These are phyloP conservation scores for Ceratocystis smalleyi DNA, from an alignment of 2,329 filamentous ascomycete genomes.

Conservation along the genomic window DNA sequence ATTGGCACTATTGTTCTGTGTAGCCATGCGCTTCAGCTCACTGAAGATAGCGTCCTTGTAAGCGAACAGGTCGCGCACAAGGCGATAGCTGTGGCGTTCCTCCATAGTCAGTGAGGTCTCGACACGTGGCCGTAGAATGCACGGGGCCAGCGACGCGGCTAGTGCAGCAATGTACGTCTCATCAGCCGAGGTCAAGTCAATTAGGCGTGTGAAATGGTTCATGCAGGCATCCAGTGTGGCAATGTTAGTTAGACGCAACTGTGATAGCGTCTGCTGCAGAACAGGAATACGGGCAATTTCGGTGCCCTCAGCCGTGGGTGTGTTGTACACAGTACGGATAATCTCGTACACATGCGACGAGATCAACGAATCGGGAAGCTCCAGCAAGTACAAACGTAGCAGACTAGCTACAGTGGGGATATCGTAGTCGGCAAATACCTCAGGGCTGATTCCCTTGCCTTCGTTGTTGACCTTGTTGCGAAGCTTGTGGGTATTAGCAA, in stretches of 20 bases:
- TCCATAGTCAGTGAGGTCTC: slow-evolving; percentile 90
- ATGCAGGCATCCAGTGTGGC: slow-evolving; percentile 96
- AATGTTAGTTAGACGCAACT: slow-evolving; percentile 90
- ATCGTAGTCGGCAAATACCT: slow-evolving; percentile 74
- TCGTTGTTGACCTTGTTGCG: slow-evolving; percentile 80
- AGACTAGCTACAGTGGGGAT: slow-evolving; percentile 86
- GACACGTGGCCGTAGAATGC: slow-evolving; percentile 69
- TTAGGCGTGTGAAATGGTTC: slow-evolving; percentile 92
- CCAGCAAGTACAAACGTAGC: slow-evolving; percentile 84
- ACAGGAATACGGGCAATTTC: slow-evolving; percentile 74
- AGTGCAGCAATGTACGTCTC: slow-evolving; percentile 67
- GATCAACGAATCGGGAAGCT: slow-evolving; percentile 93
- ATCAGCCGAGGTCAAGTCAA: slow-evolving; percentile 91
- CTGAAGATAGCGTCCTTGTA: slow-evolving; percentile 94
- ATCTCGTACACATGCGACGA: slow-evolving; percentile 98
- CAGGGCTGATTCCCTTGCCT: slow-evolving; percentile 60
- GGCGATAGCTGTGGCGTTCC: slow-evolving; percentile 79
- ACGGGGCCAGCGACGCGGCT: slow-evolving; percentile 62
- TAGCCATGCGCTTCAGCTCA: slow-evolving; percentile 80
- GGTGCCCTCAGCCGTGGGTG: slow-evolving; percentile 57
- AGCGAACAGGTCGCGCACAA: slow-evolving; percentile 80
- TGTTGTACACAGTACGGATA: slow-evolving; percentile 89
- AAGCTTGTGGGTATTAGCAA: slow-evolving; percentile 70
- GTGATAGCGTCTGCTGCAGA: slow-evolving; percentile 86
- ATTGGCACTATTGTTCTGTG: slow-evolving; percentile 48